Percentiles rank a stretch among this genome's conserved stretches.
These are phyloP conservation scores for Microsporum audouinii DNA, from an alignment of 2,329 filamentous ascomycete species.

Conservation along the genomic window DNA sequence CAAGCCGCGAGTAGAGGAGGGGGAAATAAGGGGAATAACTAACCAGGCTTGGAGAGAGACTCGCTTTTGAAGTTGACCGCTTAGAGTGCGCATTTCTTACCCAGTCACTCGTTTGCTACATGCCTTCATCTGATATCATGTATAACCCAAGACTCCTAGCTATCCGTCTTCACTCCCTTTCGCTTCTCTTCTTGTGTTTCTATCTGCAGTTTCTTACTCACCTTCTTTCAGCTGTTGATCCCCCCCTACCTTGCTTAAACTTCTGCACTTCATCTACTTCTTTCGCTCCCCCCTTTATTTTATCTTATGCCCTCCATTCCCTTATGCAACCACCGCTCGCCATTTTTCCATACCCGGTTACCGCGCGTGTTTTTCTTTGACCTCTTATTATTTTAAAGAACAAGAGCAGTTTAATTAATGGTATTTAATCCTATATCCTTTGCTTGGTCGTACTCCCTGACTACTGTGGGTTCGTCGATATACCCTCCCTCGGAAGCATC, in stretches of 20 bases:
- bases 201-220: neutral
- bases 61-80: neutral
- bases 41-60: neutral
- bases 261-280: neutral
- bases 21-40: neutral
- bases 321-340: slow-evolving; percentile 1
- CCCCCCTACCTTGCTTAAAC: neutral
- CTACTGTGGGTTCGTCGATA: too few relatives aligned
- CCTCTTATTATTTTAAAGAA: slow-evolving; percentile 5
- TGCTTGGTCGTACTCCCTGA: neutral
- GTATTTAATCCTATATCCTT: slow-evolving; percentile 4
- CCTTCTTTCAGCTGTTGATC: neutral
- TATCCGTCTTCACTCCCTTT: neutral
- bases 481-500: too few relatives aligned
- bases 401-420: slow-evolving; percentile 5
- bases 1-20: neutral
- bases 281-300: neutral
- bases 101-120: neutral
- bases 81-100: neutral
- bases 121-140: neutral
- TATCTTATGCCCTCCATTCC: slow-evolving; percentile 1
- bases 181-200: neutral
- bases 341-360: slow-evolving; percentile 4
- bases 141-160: neutral
- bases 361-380: slow-evolving; percentile 4